These are phyloP conservation scores for Simmondsia chinensis DNA, from an alignment of 148 eudicot species.

Conservation along the genomic window DNA sequence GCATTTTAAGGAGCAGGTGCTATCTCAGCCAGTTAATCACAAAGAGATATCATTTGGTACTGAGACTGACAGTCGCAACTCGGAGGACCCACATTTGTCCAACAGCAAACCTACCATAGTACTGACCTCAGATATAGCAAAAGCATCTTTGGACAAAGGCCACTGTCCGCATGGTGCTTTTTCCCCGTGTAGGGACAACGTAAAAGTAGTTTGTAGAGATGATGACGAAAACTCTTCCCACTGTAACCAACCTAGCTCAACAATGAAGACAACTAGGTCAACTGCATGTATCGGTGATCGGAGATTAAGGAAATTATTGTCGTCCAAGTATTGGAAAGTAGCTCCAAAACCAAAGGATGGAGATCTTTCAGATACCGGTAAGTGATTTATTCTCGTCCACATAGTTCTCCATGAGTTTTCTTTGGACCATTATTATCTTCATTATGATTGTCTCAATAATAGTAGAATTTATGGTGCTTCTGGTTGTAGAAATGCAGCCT, in stretches of 20 bases:
- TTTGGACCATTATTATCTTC: no score
- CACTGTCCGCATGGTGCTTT: slow-evolving; percentile 30
- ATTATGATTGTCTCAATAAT: no score
- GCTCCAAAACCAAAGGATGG: slow-evolving; percentile 39
- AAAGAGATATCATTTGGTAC: slow-evolving; percentile 16
- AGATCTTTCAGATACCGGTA: slow-evolving; percentile 41
- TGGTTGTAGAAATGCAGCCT: slow-evolving; percentile 37
- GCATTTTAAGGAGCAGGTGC: slow-evolving; percentile 18
- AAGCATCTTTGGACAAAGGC: slow-evolving; percentile 31
- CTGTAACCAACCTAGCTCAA: slow-evolving; percentile 61
- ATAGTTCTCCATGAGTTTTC: neutral
- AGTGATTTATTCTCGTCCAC: slow-evolving; percentile 11
- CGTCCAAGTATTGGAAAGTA: slow-evolving; percentile 49
- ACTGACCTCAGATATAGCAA: slow-evolving; percentile 37
- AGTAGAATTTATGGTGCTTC: no score
- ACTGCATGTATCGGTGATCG: slow-evolving; percentile 46
- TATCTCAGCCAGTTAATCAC: slow-evolving; percentile 23
- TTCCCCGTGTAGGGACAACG: slow-evolving; percentile 42
- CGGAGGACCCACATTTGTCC: slow-evolving; percentile 20
- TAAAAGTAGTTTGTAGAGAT: slow-evolving; percentile 84
- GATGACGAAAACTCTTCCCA: slow-evolving; percentile 88
- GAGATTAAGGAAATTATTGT: slow-evolving; percentile 55
- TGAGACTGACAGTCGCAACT: slow-evolving; percentile 27
- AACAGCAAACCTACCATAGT: slow-evolving; percentile 35
- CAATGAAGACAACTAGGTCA: slow-evolving; percentile 43